These are phyloP conservation scores for Citrus inodora DNA, from an alignment of 345 rosid species.

Conservation along the genomic window DNA sequence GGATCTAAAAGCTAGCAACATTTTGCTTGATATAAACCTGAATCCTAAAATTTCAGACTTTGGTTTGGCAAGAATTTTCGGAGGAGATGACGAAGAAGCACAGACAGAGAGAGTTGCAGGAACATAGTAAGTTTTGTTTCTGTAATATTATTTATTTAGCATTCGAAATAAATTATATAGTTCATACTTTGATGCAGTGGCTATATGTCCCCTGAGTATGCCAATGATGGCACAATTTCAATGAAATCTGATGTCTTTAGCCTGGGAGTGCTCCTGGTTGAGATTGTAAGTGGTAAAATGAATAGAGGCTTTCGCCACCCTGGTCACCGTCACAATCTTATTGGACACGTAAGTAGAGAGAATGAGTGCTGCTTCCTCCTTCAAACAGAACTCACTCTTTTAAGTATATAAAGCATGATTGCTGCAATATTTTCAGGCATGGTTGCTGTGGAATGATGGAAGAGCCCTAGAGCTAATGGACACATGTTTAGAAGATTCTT, in stretches of 20 bases:
- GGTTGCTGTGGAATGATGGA: conserved; percentile 29
- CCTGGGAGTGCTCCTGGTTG: conserved; percentile 29
- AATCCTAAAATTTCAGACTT: conserved; percentile 41
- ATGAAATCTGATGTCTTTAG: conserved; percentile 30
- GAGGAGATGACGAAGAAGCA: conserved; percentile 22
- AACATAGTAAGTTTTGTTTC: conserved; percentile 37
- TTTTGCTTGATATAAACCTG: conserved; percentile 26
- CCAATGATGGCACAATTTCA: conserved; percentile 23
- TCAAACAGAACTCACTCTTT: not conserved
- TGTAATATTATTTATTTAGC: not conserved
- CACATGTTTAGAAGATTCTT: not conserved
- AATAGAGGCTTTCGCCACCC: conserved; percentile 28
- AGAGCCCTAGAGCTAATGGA: conserved; percentile 16
- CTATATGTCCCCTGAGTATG: conserved; percentile 29
- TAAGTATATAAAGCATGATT: not conserved
- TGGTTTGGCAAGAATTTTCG: conserved; percentile 32
- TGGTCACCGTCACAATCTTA: conserved; percentile 18
- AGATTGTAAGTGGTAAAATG: conserved; percentile 28
- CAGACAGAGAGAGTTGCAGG: conserved; percentile 44
- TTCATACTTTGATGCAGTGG: conserved; percentile 2
- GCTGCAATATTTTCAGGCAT: conserved; percentile 20
- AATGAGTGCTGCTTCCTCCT: not conserved
- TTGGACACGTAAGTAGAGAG: conserved; percentile 21
- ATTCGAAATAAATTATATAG: not conserved
- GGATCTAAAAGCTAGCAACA: conserved; percentile 38